A percentile compares a stretch with the other conserved stretches of the same genome.
phyloP scores from a whole-genome alignment of 164 flowering plant species.

The Houttuynia cordata region DNA sequence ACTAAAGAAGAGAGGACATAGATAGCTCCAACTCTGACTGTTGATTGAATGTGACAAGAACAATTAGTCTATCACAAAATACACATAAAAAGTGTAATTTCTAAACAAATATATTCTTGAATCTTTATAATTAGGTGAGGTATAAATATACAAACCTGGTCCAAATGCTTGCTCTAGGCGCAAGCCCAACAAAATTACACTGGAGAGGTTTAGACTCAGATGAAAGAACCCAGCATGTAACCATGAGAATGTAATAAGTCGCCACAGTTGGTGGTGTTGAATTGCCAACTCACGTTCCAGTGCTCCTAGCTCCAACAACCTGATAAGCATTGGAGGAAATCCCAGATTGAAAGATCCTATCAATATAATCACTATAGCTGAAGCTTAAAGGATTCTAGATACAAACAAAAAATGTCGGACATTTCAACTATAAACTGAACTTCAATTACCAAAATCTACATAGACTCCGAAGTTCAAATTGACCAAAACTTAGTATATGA shows the following conservation, averaged over 20 bases:
- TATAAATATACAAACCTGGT: conserved; percentile 22
- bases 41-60: conserved; percentile 6
- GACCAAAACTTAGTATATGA: too few relatives aligned
- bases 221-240: conserved; percentile 70
- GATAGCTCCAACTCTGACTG: conserved; percentile 61
- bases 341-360: neutral
- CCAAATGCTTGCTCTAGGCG: conserved; percentile 75
- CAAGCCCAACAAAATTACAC: conserved; percentile 50
- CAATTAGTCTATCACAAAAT: neutral
- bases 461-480: too few relatives aligned
- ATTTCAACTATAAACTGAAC: too few relatives aligned
- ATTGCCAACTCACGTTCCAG: too few relatives aligned
- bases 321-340: conserved; percentile 8
- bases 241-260: conserved; percentile 47
- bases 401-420: too few relatives aligned
- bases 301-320: conserved; percentile 72
- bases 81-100: neutral
- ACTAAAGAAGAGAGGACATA: conserved; percentile 51
- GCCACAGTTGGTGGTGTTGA: conserved; percentile 50
- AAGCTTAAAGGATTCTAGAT: neutral
- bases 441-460: too few relatives aligned
- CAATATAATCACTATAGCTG: neutral
- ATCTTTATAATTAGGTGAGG: neutral
- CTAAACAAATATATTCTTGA: neutral
- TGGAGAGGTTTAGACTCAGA: conserved; percentile 43